phyloP scores from a whole-genome alignment of 176 grass and related monocot species.

The Rhipidocladum racemiflorum region DNA sequence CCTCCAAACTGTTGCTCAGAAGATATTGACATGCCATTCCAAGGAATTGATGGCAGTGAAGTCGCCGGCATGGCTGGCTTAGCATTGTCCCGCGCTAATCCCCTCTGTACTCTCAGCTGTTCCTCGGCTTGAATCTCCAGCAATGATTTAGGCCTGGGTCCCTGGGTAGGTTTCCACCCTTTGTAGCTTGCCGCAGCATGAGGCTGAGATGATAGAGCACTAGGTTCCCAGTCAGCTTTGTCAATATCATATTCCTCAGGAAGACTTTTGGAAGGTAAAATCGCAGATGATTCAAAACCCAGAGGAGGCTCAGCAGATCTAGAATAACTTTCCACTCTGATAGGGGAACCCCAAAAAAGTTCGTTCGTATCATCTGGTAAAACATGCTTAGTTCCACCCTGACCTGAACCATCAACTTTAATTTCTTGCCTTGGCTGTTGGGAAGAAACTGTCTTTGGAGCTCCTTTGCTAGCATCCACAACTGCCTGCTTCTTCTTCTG shows the following conservation, averaged over 20 bases:
- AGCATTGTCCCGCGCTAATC: conserved; percentile 30
- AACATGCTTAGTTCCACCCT: conserved; percentile 48
- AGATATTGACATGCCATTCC: conserved; percentile 50
- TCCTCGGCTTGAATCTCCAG: conserved; percentile 98
- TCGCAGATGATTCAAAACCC: conserved; percentile 30
- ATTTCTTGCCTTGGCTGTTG: conserved; percentile 41
- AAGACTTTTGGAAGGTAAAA: conserved; percentile 29
- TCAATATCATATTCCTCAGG: conserved; percentile 47
- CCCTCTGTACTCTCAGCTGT: conserved; percentile 64
- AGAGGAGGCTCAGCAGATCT: neutral
- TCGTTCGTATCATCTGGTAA: conserved; percentile 46
- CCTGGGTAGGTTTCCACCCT: conserved; percentile 78
- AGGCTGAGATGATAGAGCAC: conserved; percentile 42
- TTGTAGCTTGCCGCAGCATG: conserved; percentile 37
- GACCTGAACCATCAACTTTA: conserved; percentile 47
- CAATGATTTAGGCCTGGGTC: conserved; percentile 80
- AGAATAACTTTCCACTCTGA: conserved; percentile 27
- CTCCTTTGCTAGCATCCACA: conserved; percentile 54
- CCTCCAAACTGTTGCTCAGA: conserved; percentile 44
- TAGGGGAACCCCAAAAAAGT: conserved; percentile 45
- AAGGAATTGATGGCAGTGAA: conserved; percentile 49
- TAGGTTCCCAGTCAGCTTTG: conserved; percentile 47
- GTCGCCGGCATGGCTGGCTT: conserved; percentile 21
- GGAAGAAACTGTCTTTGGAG: conserved; percentile 39
- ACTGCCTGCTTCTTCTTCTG: conserved; percentile 71